Evolutionary conservation across 371 early-diverging fungal genomes (phyloP), one percentile per base, ranked within the genome.

Genomic region (Coemansia sp.): DNA sequence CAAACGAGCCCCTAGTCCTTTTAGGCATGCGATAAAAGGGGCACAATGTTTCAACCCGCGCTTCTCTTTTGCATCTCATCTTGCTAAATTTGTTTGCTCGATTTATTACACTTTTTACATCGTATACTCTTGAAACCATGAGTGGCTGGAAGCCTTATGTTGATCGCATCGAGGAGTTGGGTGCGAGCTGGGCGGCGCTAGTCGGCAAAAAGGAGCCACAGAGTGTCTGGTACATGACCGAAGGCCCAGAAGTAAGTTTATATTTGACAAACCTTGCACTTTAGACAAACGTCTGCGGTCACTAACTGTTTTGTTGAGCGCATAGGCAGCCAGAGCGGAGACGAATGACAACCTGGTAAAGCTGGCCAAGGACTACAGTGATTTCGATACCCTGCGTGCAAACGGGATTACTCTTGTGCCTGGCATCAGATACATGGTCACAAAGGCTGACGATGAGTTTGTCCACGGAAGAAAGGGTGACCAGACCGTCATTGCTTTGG

Each of bases 341-440:
- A 42, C 42, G 23, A 44, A 25, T 42, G n/a, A 5, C 4, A 42
- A 59, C 28, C 18, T 59, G 25, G 26, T 25, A 18, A 16, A 12
- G n/a, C 40, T 44, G 18, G 47, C 44, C 8, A 14, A 44, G 44
- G 18, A 40, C 28, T 18, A 44, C 14, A n/a, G 26, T 1, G 26
- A 8, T 20, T 9, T 18, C n/a, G 44, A 42, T 11, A 5, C 5
- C 2, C 67, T 67, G 11, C 21, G 3, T 6, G 33, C 8, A 11
- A 60, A 28, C 20, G 67, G 67, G 11, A 59, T 59, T n/a, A 33
- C 48, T 2, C 47, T 52, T 20, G 21, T 33, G 18, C 26, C 23
- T 7, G 67, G 60, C 28, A 18, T 20, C 28, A 70, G 65, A 60
- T 70, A 54, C 54, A 28, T 70, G 50, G 52, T 52, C 61, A 59